Base-by-base conservation (phyloP, 1,284 basidiomycete species). In the Mixia osmundae region DNA sequence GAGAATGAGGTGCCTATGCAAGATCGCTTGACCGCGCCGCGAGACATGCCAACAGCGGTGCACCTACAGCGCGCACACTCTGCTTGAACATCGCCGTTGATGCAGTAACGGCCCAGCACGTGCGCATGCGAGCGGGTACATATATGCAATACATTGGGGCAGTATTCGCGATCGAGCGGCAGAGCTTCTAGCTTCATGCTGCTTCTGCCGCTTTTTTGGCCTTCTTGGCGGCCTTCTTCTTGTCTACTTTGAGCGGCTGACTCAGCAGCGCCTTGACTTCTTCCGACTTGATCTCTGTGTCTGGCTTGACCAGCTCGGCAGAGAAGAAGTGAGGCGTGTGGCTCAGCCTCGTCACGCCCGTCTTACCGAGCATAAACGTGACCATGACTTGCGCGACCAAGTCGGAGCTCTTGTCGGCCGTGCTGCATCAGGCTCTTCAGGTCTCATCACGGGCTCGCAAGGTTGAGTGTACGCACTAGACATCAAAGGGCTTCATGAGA, bases 151-250 rank as follows among this genome's bases (percentile, higher is more conserved):
- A n/a, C n/a, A n/a, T n/a, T n/a, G n/a, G n/a, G n/a, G n/a, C n/a
- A n/a, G n/a, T n/a, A n/a, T n/a, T n/a, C n/a, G n/a, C n/a, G n/a
- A n/a, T n/a, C n/a, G n/a, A n/a, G n/a, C n/a, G n/a, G n/a, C n/a
- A n/a, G n/a, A n/a, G n/a, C n/a, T n/a, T n/a, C n/a, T n/a, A n/a
- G n/a, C n/a, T n/a, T n/a, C n/a, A n/a, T n/a, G n/a, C n/a, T 26
- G 21, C 37, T 9, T 36, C 35, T 10, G 62, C 59, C 55, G 68
- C 66, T 37, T 65, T 61, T 54, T 71, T 67, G 66, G 78, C 83
- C 65, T 76, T 76, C 63, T 79, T 80, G 64, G 76, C 80, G 64
- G 76, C 72, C 61, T 68, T 77, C 69, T 87, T 89, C 71, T 82
- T 91, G 57, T 63, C 71, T 58, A 83, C 78, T 42, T 87, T 71